A percentile compares a stretch with the other conserved stretches of the same genome.
Evolutionary conservation across 2,329 filamentous ascomycete species (phyloP).

Genomic region (Pseudogymnoascus sp.): DNA sequence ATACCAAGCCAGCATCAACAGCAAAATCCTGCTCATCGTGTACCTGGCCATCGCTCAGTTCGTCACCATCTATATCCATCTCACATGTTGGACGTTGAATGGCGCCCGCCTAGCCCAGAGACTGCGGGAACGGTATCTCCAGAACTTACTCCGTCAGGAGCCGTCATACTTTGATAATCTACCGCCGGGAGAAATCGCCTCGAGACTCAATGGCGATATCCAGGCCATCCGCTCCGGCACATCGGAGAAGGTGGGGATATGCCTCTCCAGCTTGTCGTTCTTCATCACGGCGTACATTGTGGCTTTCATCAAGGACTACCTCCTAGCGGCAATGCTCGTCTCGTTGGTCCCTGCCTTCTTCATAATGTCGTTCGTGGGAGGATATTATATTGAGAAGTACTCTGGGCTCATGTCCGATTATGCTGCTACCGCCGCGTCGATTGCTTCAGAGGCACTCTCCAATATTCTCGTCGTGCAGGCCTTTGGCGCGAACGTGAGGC

Average conservation of each 20-base stretch:
- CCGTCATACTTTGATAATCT: constrained; percentile 47
- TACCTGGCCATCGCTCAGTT: constrained; percentile 59
- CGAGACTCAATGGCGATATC: constrained; percentile 48
- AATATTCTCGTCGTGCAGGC: constrained; percentile 46
- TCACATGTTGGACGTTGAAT: constrained; percentile 50
- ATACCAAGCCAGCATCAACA: constrained; percentile 39
- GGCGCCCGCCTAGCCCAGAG: constrained; percentile 49
- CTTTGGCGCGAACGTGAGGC: constrained; percentile 41
- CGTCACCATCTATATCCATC: constrained; percentile 55
- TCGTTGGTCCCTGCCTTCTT: constrained; percentile 36
- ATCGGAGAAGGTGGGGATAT: constrained; percentile 53
- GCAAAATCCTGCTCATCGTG: constrained; percentile 53
- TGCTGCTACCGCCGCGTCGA: constrained; percentile 42
- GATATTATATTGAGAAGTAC: constrained; percentile 40
- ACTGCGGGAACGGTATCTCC: constrained; percentile 45
- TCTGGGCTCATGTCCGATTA: constrained; percentile 37
- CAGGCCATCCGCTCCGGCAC: constrained; percentile 50
- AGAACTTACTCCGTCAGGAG: constrained; percentile 45
- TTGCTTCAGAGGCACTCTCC: constrained; percentile 45
- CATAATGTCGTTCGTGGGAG: constrained; percentile 38
- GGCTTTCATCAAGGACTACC: constrained; percentile 50
- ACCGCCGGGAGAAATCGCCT: constrained; percentile 45
- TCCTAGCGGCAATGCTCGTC: constrained; percentile 47
- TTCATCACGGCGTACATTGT: constrained; percentile 52
- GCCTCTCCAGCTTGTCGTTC: constrained; percentile 46